Evolutionary conservation across 1,284 basidiomycete species (phyloP), one percentile per base, ranked within the genome.

Genomic region (Jaminaea rosea): DNA sequence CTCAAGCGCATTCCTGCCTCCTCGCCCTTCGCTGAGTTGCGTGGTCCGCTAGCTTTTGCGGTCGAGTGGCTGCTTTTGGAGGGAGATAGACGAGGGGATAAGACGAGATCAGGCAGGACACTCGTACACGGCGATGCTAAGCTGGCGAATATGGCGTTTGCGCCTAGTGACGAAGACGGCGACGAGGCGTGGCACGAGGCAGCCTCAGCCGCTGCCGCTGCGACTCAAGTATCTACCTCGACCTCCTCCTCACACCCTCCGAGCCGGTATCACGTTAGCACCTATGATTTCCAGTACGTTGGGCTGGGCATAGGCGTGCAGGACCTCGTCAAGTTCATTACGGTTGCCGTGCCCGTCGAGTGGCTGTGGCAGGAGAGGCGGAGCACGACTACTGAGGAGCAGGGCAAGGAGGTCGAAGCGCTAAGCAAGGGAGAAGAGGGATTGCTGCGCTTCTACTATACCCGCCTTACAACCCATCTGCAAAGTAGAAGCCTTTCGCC

Each of bases 251-350:
- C 3, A 8, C 19, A 9, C 19, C 28, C 44, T 3, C 1, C 17
- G 23, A 23, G 23, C 6, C 31, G 39, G 27, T 10, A 42, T 13
- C 8, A 24, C 0, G 57, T 63, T 49, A 59, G 59, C 23, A 52
- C 60, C 49, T 65, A 63, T 50, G 63, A 65, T 26, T 65, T 65
- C 29, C 63, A 65, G 21, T 65, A 63, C 51, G 59, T 63, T 4
- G 63, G 63, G 3, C 19, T 51, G 4, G 56, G 61, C 0, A 36
- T 65, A 1, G 61, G 59, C 15, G 59, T 60, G 0, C 57, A 59
- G 19, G 63, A 63, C 23, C 49, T 65, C 0, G 58, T 52, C 50
- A 63, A 65, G 46, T 61, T 63, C 27, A 42, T 65, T 26, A 59
- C 58, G 34, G 59, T 56, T 21, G 54, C 52, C 2, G 28, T 52